phyloP scores from a whole-genome alignment of 2,329 filamentous ascomycete genomes.

The Nothophaeocryptopus gaeumannii region DNA sequence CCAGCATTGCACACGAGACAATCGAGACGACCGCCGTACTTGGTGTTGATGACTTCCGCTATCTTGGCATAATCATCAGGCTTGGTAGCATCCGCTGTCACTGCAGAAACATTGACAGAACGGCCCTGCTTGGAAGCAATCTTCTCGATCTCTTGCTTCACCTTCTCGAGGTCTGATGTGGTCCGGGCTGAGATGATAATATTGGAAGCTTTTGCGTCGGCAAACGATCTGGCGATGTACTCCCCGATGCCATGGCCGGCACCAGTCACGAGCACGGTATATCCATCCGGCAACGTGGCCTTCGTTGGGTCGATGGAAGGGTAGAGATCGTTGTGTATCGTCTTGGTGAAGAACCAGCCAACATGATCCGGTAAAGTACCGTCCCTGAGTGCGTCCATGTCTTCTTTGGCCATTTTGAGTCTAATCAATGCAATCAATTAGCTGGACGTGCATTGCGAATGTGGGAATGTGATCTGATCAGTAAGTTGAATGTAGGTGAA shows the following conservation, averaged over 20 bases:
- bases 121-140: background rate
- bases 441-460: too few species aligned
- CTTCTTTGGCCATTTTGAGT: too few species aligned
- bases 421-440: too few species aligned
- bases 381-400: too few species aligned
- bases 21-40: conserved; percentile 8
- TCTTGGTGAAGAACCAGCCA: conserved; percentile 7
- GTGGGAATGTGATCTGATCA: too few species aligned
- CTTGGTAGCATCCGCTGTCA: background rate
- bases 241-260: conserved; percentile 14
- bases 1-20: conserved; percentile 13
- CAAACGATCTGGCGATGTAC: conserved; percentile 13
- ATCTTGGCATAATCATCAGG: background rate
- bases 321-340: conserved; percentile 2
- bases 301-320: conserved; percentile 8
- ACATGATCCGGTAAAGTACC: background rate
- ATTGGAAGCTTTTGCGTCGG: conserved; percentile 9
- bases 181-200: conserved; percentile 11
- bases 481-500: too few species aligned
- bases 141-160: background rate
- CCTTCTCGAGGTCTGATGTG: background rate
- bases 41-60: conserved; percentile 4
- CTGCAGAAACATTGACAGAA: background rate
- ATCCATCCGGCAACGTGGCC: conserved; percentile 3
- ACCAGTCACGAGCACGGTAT: conserved; percentile 13